Evolutionary conservation across 2,329 filamentous ascomycete species (phyloP).

Genomic region (Exophiala sideris): DNA sequence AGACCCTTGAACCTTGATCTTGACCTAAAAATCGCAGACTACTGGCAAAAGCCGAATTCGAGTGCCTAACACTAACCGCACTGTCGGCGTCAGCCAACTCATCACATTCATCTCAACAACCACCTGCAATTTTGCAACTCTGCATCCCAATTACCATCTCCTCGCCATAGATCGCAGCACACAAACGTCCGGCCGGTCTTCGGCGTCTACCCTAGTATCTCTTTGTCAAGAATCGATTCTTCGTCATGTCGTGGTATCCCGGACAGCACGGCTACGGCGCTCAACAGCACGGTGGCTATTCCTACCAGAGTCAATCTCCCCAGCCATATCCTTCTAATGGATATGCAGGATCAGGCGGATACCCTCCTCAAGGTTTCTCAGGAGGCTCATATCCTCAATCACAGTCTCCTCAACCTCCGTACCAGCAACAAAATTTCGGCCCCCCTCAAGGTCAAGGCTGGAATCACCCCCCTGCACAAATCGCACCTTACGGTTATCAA

Average conservation of each 20-base stretch:
- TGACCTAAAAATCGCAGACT: too few species aligned
- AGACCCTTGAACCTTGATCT: too few species aligned
- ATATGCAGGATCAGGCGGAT: neutral
- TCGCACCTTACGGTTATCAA: slow-evolving; percentile 24
- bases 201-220: too few species aligned
- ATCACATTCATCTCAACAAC: too few species aligned
- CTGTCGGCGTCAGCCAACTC: too few species aligned
- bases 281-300: slow-evolving; percentile 40
- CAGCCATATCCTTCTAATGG: slow-evolving; percentile 32
- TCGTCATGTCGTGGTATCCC: slow-evolving; percentile 21
- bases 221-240: too few species aligned
- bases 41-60: too few species aligned
- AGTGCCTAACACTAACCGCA: too few species aligned
- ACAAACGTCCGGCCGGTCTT: too few species aligned
- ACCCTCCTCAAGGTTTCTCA: slow-evolving; percentile 8
- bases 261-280: slow-evolving; percentile 27
- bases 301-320: slow-evolving; percentile 32
- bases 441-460: slow-evolving; percentile 37
- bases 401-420: slow-evolving; percentile 31
- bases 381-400: slow-evolving; percentile 26
- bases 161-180: too few species aligned
- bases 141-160: too few species aligned
- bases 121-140: too few species aligned
- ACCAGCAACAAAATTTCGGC: slow-evolving; percentile 26
- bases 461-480: slow-evolving; percentile 44